Base-by-base conservation (phyloP, 345 rosid genomes). In the Xanthoceras sorbifolium region DNA sequence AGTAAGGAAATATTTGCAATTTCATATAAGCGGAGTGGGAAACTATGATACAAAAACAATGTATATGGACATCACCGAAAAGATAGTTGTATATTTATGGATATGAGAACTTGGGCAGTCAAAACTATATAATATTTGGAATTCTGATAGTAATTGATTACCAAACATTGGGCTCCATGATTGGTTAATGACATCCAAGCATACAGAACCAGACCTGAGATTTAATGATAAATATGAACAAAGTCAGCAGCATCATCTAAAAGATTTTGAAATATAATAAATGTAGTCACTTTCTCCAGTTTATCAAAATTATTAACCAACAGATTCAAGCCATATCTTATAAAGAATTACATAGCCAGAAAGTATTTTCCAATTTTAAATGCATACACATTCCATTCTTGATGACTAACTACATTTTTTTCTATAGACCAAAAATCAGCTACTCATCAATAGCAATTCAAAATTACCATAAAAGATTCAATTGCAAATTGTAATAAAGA, bases 141-240 rank as follows among this genome's bases (percentile, higher is more conserved):
- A 66, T 52, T 57, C 36, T 11, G 31, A 62, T 22, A 31, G 60
- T 54, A 72, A 22, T 55, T 36, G 69, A 75, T 86, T 83, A 91
- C 93, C 91, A 78, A 91, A 91, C 93, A 91, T 89, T 67, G 95
- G 95, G 81, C 93, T 91, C 95, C 95, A 91, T 44, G 93, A 87
- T 54, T 91, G 93, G 77, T 89, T 91, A 81, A 91, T 91, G 34
- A 91, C 91, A 77, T 91, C 93, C 87, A 88, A 82, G 84, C 95
- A 91, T 28, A 89, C 89, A 69, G 91, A 89, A 64, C 95, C 95
- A 10, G 90, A 91, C 72, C 93, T 91, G 89, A 57, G 67, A 77
- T 42, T 70, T 64, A 64, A 34, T 70, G 18, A 42, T 76, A 67
- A 71, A 54, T n/a, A 79, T 10, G 60, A 44, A 72, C 28, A 66